Conservation (phyloP, 2,329 filamentous ascomycete genomes). For the Fusarium sororula region DNA sequence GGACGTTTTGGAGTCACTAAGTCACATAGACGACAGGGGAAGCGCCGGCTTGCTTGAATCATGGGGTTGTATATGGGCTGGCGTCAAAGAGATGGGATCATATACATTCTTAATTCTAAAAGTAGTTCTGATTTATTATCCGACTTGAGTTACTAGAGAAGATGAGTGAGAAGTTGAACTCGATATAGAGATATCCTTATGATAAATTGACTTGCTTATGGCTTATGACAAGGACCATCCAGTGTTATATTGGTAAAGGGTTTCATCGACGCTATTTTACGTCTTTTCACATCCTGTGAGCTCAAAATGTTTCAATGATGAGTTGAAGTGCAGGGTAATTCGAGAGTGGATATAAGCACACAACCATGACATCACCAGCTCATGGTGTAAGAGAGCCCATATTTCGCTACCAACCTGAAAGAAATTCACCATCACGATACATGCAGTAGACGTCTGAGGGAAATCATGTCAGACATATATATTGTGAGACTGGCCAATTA, state of each 20-base stretch:
- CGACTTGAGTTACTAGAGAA: neutral
- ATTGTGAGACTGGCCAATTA: conserved; percentile 33
- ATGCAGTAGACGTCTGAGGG: neutral
- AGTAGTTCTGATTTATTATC: neutral
- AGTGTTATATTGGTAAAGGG: no score
- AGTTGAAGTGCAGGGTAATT: conserved; percentile 26
- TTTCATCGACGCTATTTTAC: neutral
- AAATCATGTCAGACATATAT: conserved; percentile 45
- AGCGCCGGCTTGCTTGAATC: conserved; percentile 26
- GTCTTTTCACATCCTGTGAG: neutral
- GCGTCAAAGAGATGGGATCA: conserved; percentile 29
- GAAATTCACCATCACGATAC: neutral
- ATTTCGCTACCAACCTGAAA: neutral
- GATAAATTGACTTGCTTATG: neutral
- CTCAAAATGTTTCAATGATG: neutral
- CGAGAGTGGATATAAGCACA: neutral
- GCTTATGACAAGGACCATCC: no score
- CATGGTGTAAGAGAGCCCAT: conserved; percentile 6
- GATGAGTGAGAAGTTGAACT: neutral
- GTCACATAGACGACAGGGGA: conserved; percentile 27
- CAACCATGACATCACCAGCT: conserved; percentile 33
- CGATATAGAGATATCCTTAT: neutral
- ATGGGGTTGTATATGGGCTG: conserved; percentile 32
- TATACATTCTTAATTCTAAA: conserved; percentile 31
- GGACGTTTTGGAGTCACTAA: conserved; percentile 41